Evolutionary conservation across 345 rosid species (phyloP).

Genomic region (Hibiscus mutabilis): DNA sequence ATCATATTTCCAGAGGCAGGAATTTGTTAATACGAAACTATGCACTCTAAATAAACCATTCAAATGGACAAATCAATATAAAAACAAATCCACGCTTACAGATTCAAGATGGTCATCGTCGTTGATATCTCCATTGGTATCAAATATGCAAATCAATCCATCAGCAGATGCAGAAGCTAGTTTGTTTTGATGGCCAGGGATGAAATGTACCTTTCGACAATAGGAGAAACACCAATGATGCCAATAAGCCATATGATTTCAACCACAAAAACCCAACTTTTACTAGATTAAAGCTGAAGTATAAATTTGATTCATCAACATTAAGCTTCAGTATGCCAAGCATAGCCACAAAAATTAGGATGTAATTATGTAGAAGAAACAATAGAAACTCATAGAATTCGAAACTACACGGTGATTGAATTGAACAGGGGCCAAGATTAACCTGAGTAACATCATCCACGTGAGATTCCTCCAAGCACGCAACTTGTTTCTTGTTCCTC

Average conservation of each 20-base stretch:
- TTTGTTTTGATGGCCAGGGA: constrained; percentile 58
- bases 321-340: neutral
- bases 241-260: neutral
- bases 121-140: constrained; percentile 67
- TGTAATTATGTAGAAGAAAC: neutral
- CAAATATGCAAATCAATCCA: constrained; percentile 80
- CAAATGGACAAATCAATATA: neutral
- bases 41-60: neutral
- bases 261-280: neutral
- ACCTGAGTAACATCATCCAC: constrained; percentile 94
- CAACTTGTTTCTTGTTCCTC: constrained; percentile 89
- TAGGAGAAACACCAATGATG: neutral
- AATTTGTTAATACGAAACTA: neutral
- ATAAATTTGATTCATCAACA: neutral
- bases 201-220: constrained; percentile 57
- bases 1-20: neutral
- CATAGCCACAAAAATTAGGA: neutral
- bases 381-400: neutral
- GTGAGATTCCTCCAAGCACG: constrained; percentile 90
- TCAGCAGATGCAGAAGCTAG: constrained; percentile 86
- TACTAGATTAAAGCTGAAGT: neutral
- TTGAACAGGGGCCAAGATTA: neutral
- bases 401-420: neutral
- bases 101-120: constrained; percentile 87
- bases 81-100: constrained; percentile 34